Evolutionary conservation across 345 rosid genomes (phyloP).

Genomic region (Physaria fendleri): DNA sequence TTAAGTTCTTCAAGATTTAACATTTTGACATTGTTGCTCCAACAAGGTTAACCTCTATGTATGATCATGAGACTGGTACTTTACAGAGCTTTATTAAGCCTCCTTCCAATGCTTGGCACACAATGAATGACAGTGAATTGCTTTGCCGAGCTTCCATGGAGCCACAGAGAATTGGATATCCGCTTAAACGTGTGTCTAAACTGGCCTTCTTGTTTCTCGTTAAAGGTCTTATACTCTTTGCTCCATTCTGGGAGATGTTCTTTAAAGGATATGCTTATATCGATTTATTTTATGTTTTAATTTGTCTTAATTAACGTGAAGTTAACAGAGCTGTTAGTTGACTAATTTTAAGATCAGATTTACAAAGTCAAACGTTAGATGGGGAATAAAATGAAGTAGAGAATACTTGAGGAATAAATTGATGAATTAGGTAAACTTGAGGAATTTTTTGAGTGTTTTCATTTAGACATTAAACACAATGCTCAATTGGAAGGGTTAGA

Average conservation of each 20-base stretch:
- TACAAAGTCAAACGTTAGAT: too few species aligned
- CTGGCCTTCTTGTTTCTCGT: conserved; percentile 93
- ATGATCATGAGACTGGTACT: conserved; percentile 21
- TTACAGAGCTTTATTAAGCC: conserved; percentile 49
- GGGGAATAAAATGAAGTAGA: too few species aligned
- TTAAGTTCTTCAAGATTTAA: conserved; percentile 34
- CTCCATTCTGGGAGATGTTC: conserved; percentile 90
- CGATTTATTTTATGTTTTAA: too few species aligned
- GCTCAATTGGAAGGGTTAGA: too few species aligned
- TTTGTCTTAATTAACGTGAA: too few species aligned
- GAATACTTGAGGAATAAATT: too few species aligned
- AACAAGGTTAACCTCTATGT: conserved; percentile 29
- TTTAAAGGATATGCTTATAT: conserved; percentile 61
- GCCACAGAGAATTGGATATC: conserved; percentile 48
- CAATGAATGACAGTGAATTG: conserved; percentile 68
- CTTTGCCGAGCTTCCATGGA: conserved; percentile 80
- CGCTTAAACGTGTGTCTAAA: conserved; percentile 67
- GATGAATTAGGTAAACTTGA: too few species aligned
- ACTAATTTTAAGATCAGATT: too few species aligned
- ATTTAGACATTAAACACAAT: too few species aligned
- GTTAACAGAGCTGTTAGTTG: too few species aligned
- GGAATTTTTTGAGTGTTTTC: too few species aligned
- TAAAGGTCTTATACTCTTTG: conserved; percentile 80
- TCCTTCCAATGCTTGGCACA: conserved; percentile 47
- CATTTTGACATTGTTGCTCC: conserved; percentile 28